These are phyloP conservation scores for Leptographium flavum DNA, from an alignment of 2,329 filamentous ascomycete genomes.

Conservation along the genomic window DNA sequence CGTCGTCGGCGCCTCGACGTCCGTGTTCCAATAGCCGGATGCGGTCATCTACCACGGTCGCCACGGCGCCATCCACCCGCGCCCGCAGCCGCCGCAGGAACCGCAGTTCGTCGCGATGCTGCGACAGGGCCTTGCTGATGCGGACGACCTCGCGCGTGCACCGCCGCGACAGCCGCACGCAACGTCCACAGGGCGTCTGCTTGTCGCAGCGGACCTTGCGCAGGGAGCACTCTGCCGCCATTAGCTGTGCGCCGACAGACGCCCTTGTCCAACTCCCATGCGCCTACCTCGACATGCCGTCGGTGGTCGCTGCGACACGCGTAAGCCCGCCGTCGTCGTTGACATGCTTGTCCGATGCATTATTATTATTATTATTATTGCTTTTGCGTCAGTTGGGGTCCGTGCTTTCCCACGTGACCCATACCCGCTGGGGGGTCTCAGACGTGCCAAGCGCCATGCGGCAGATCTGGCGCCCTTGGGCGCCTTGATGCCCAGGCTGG, in stretches of 20 bases:
- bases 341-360: too few species aligned
- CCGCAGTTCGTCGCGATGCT: conserved; percentile 5
- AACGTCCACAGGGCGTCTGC: conserved; percentile 8
- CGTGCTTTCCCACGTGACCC: neutral
- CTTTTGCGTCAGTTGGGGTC: neutral
- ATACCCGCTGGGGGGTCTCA: too few species aligned
- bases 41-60: conserved; percentile 6
- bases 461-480: too few species aligned
- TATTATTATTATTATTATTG: too few species aligned
- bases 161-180: conserved; percentile 4
- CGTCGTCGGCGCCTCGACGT: neutral
- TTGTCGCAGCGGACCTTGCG: conserved; percentile 8
- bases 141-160: conserved; percentile 9
- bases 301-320: conserved; percentile 8
- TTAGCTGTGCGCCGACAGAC: neutral
- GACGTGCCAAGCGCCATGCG: too few species aligned
- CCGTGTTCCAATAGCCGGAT: conserved; percentile 8
- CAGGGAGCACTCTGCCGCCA: conserved; percentile 5
- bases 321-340: neutral
- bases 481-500: too few species aligned
- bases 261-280: neutral
- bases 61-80: neutral
- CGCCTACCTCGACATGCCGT: conserved; percentile 6
- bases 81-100: conserved; percentile 4
- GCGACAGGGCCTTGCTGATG: conserved; percentile 9